These are phyloP conservation scores for Artemisia tridentata DNA, from an alignment of 129 eudicot species.

Conservation along the genomic window DNA sequence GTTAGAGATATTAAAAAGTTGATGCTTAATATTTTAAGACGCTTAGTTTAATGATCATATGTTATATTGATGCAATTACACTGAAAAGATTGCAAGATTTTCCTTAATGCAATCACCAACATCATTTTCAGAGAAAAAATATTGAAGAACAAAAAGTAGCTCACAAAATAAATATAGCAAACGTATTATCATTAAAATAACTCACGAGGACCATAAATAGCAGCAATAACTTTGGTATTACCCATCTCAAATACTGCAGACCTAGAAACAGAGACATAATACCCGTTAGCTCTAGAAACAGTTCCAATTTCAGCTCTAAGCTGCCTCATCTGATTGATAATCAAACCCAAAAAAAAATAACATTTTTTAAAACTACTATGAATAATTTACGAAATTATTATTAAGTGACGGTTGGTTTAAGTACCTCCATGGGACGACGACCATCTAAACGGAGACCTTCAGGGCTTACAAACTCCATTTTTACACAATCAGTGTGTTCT, in stretches of 20 bases:
- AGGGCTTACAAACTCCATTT: conserved; percentile 93
- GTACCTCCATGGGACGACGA: conserved; percentile 94
- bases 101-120: no score
- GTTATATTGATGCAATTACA: no score
- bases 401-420: background rate
- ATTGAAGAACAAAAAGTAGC: no score
- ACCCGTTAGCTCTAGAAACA: conserved; percentile 82
- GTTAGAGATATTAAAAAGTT: background rate
- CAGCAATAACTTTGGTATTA: conserved; percentile 95
- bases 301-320: conserved; percentile 82
- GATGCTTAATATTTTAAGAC: background rate
- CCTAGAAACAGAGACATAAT: conserved; percentile 34
- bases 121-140: background rate
- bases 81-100: no score
- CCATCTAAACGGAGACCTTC: conserved; percentile 95
- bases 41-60: background rate
- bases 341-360: background rate
- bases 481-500: no score
- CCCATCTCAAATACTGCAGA: conserved; percentile 96
- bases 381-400: background rate
- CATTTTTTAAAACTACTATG: background rate
- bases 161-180: no score
- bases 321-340: conserved; percentile 93
- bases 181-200: conserved; percentile 21
- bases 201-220: conserved; percentile 97